Percentiles rank a stretch among this genome's conserved stretches.
Conservation (phyloP, 768 basidiomycete genomes). For the Lactarius psammicola region DNA sequence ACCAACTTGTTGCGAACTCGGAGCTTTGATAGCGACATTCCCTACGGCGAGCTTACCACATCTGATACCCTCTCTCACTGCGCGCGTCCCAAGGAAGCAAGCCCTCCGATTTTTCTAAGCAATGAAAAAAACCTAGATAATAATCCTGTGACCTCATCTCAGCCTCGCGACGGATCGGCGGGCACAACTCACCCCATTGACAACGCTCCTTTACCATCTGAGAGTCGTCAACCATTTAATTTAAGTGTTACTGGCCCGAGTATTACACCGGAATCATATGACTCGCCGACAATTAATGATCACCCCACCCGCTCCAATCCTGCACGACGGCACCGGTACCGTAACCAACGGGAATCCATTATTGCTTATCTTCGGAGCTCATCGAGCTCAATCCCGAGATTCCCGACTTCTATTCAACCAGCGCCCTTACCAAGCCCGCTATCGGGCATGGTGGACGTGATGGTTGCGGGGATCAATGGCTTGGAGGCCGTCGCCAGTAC, state of each 20-base stretch:
- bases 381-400: constrained; percentile 10
- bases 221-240: constrained; percentile 2
- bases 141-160: not conserved
- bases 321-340: constrained; percentile 37
- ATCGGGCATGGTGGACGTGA: constrained; percentile 6
- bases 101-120: not conserved
- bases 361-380: constrained; percentile 44
- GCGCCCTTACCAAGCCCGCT: not conserved
- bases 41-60: not conserved
- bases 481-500: not conserved
- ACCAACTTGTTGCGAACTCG: not conserved
- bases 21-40: not conserved
- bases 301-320: constrained; percentile 9
- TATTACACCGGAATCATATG: constrained; percentile 4
- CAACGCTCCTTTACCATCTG: not conserved
- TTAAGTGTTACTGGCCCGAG: constrained; percentile 1
- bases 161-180: not conserved
- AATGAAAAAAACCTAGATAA: not conserved
- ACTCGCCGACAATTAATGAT: constrained; percentile 1
- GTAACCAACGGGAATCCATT: constrained; percentile 47
- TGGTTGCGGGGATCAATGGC: constrained; percentile 1
- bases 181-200: not conserved
- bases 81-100: not conserved
- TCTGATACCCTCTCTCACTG: not conserved
- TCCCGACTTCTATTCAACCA: not conserved